These are phyloP conservation scores for Backusella parvicylindrica DNA, from an alignment of 192 early-diverging fungal genomes.

Conservation along the genomic window DNA sequence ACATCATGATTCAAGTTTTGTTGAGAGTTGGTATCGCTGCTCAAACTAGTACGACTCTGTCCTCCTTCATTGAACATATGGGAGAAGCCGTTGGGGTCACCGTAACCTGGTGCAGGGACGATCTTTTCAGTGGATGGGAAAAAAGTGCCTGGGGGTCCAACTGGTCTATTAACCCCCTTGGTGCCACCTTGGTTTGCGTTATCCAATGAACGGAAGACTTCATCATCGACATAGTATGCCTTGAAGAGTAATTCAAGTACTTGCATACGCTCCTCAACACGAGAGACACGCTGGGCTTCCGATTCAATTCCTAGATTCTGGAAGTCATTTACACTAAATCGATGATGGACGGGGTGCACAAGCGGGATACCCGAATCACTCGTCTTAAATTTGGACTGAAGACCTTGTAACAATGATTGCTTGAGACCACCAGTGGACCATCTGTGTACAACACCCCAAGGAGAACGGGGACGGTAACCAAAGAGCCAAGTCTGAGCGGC, in stretches of 20 bases:
- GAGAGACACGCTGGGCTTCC: slow-evolving; percentile 20
- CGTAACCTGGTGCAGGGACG: neutral
- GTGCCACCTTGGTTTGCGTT: neutral
- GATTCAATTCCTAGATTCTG: slow-evolving; percentile 13
- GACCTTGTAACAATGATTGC: slow-evolving; percentile 22
- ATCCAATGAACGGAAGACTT: slow-evolving; percentile 28
- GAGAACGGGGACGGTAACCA: slow-evolving; percentile 32
- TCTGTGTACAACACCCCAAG: slow-evolving; percentile 35
- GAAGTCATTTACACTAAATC: slow-evolving; percentile 18
- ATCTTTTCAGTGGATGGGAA: slow-evolving; percentile 4
- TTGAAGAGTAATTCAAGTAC: slow-evolving; percentile 25
- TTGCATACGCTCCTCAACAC: slow-evolving; percentile 31
- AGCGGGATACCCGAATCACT: slow-evolving; percentile 27
- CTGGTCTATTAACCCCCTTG: neutral
- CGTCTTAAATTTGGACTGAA: slow-evolving; percentile 26
- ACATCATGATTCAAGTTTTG: slow-evolving; percentile 22
- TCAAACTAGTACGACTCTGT: slow-evolving; percentile 17
- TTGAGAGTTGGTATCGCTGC: slow-evolving; percentile 22
- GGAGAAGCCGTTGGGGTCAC: slow-evolving; percentile 18
- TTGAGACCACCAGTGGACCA: slow-evolving; percentile 37
- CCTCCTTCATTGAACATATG: slow-evolving; percentile 26
- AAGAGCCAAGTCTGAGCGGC: slow-evolving; percentile 32
- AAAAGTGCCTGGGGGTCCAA: neutral
- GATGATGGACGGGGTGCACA: slow-evolving; percentile 26
- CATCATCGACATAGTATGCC: slow-evolving; percentile 34